Evolutionary conservation across 768 basidiomycete species (phyloP).

Genomic region (Mycena latifolia): DNA sequence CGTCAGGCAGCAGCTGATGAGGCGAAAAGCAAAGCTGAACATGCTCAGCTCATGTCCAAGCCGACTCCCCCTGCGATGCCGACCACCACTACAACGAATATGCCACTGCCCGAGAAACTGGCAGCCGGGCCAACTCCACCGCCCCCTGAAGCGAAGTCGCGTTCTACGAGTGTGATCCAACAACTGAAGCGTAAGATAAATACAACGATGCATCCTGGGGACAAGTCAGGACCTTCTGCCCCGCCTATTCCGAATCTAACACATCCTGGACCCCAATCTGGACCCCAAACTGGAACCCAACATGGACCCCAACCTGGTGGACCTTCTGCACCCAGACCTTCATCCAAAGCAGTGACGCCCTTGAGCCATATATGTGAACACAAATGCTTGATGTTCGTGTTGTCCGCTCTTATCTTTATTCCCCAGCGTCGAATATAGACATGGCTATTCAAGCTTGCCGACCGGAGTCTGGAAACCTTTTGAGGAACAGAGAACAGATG

Average conservation of each 20-base stretch:
- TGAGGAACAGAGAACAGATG: slow-evolving; percentile 78
- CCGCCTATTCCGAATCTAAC: slow-evolving; percentile 32
- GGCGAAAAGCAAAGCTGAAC: slow-evolving; percentile 52
- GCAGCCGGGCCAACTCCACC: slow-evolving; percentile 8
- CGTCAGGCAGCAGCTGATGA: slow-evolving; percentile 64
- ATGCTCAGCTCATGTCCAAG: slow-evolving; percentile 44
- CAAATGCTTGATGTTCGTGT: background rate
- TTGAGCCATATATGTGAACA: slow-evolving; percentile 58
- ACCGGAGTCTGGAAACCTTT: slow-evolving; percentile 70
- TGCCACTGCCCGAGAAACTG: slow-evolving; percentile 17
- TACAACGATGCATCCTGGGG: slow-evolving; percentile 30
- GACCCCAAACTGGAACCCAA: too few relatives aligned
- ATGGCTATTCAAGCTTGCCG: slow-evolving; percentile 81
- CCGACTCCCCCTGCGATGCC: slow-evolving; percentile 34
- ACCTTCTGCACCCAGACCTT: slow-evolving; percentile 16
- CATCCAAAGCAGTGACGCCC: slow-evolving; percentile 48
- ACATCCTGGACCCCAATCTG: slow-evolving; percentile 9
- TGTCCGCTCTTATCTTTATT: background rate
- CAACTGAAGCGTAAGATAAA: slow-evolving; percentile 47
- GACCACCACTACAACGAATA: slow-evolving; percentile 18
- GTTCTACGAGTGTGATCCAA: slow-evolving; percentile 35
- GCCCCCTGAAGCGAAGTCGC: slow-evolving; percentile 18
- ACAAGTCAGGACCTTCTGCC: slow-evolving; percentile 16
- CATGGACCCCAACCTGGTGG: background rate
- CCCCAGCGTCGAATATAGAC: slow-evolving; percentile 71